Evolutionary conservation across 164 flowering plant species (phyloP).

Genomic region (Magnolia officinalis): DNA sequence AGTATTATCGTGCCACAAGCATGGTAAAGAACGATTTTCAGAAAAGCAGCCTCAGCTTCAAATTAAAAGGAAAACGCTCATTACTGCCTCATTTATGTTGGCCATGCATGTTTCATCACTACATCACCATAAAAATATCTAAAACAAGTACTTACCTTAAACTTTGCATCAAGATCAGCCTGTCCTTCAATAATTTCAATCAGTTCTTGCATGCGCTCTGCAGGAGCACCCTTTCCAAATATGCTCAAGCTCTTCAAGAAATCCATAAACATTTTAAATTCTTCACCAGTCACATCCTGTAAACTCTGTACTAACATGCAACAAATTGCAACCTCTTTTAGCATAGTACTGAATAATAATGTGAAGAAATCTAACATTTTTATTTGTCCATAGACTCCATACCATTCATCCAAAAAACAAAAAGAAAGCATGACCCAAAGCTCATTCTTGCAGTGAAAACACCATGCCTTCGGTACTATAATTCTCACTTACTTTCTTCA

Average conservation of each 20-base stretch:
- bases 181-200: slow-evolving; percentile 85
- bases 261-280: slow-evolving; percentile 94
- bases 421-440: background rate
- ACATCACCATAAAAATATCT: no score
- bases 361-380: background rate
- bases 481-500: slow-evolving; percentile 57
- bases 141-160: slow-evolving; percentile 54
- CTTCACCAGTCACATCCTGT: slow-evolving; percentile 94
- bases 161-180: slow-evolving; percentile 91
- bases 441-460: no score
- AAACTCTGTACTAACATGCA: slow-evolving; percentile 58
- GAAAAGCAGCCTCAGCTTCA: no score
- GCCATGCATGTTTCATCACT: no score
- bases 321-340: background rate
- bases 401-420: no score
- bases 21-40: no score
- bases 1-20: no score
- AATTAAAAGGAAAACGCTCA: no score
- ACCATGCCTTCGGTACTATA: no score
- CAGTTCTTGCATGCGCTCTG: slow-evolving; percentile 78
- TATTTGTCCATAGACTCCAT: background rate
- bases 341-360: background rate
- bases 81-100: no score
- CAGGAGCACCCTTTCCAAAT: slow-evolving; percentile 86
- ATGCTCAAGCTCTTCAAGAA: slow-evolving; percentile 77